Percentiles rank a stretch among this genome's conserved stretches.
These are phyloP conservation scores for Pholiota molesta DNA, from an alignment of 768 basidiomycete genomes.

Conservation along the genomic window DNA sequence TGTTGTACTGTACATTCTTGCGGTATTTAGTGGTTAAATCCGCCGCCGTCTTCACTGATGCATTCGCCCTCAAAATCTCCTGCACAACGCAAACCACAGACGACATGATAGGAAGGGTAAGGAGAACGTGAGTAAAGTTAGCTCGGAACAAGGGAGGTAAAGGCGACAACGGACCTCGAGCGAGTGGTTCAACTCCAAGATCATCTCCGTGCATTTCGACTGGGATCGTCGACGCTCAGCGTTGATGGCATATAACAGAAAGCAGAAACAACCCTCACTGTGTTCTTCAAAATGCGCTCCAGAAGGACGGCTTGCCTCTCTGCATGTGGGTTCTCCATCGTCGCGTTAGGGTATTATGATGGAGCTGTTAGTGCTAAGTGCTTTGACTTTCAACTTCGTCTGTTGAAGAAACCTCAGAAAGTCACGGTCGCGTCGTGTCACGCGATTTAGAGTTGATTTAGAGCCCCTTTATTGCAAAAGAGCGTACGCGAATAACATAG, in stretches of 20 bases:
- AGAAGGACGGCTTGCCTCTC: constrained; percentile 90
- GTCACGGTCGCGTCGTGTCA: constrained; percentile 7
- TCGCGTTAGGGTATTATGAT: neutral
- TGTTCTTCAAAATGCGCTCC: constrained; percentile 89
- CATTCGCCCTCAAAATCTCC: constrained; percentile 82
- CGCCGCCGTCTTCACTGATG: constrained; percentile 77
- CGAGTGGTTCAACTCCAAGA: constrained; percentile 87
- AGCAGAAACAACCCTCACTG: constrained; percentile 51
- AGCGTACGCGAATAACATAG: too few species aligned
- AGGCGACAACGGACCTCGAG: constrained; percentile 61
- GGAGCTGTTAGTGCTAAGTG: neutral
- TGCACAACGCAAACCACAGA: constrained; percentile 29
- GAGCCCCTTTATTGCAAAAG: neutral
- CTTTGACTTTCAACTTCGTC: neutral
- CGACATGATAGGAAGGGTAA: neutral
- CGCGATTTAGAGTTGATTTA: neutral
- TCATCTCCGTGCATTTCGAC: constrained; percentile 93
- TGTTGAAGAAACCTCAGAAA: neutral
- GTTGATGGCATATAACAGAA: neutral
- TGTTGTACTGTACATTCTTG: constrained; percentile 91
- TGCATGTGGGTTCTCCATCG: constrained; percentile 95
- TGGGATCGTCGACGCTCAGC: constrained; percentile 30
- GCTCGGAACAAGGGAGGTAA: neutral
- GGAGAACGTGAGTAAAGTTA: neutral
- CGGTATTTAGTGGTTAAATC: constrained; percentile 86